Percentiles rank a stretch among this genome's conserved stretches.
phyloP scores from a whole-genome alignment of 495 filamentous ascomycete genomes.

The Thozetella sp. region DNA sequence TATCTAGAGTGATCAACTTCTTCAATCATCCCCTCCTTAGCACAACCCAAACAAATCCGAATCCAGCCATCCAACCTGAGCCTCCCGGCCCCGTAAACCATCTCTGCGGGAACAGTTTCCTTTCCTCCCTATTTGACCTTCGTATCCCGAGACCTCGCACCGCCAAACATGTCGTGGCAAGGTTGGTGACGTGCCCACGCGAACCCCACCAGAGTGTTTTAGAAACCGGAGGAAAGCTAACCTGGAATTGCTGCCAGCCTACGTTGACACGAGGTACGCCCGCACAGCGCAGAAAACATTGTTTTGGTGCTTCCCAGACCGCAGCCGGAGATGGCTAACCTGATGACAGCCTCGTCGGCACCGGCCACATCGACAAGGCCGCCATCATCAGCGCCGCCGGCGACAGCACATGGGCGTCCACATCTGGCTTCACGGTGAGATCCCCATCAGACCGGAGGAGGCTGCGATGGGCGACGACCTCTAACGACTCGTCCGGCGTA shows the following conservation, averaged over 20 bases:
- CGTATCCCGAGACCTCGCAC: constrained; percentile 9
- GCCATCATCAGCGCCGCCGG: constrained; percentile 83
- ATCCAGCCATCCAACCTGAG: neutral
- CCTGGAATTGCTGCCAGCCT: constrained; percentile 33
- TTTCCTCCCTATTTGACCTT: constrained; percentile 5
- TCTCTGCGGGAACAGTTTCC: neutral
- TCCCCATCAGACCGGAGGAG: neutral
- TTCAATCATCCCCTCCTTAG: constrained; percentile 2
- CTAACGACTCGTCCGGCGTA: constrained; percentile 23
- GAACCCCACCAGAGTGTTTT: constrained; percentile 37
- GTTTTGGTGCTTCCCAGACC: neutral
- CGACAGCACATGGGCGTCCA: constrained; percentile 81
- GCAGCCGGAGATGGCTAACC: neutral
- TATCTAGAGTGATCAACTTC: neutral
- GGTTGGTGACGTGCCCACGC: constrained; percentile 29
- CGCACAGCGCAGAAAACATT: neutral
- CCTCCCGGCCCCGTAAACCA: neutral
- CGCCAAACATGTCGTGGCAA: constrained; percentile 60
- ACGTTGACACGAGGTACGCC: constrained; percentile 50
- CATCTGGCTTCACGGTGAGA: constrained; percentile 70
- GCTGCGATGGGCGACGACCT: neutral
- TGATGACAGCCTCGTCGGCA: constrained; percentile 72
- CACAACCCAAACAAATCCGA: neutral
- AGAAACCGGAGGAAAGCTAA: constrained; percentile 32
- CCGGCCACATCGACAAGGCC: constrained; percentile 81